A percentile compares a stretch with the other conserved stretches of the same genome.
Conservation (phyloP, 164 flowering plant species). For the Houttuynia cordata region DNA sequence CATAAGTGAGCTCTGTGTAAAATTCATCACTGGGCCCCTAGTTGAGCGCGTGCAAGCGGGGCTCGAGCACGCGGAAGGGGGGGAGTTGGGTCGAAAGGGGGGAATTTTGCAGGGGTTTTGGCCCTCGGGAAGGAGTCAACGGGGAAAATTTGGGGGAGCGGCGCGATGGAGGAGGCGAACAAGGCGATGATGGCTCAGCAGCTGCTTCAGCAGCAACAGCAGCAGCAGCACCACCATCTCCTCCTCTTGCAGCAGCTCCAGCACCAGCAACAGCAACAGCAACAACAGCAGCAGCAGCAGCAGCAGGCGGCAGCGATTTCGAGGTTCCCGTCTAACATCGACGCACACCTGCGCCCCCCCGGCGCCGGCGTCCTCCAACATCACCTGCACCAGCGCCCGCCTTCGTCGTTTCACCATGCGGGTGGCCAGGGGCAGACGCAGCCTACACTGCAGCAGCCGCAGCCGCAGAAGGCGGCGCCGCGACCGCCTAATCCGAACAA, state of each 20-base stretch:
- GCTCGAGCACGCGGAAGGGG: too few species aligned
- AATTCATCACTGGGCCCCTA: too few species aligned
- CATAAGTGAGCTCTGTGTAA: too few species aligned
- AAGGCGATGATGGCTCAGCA: constrained; percentile 29
- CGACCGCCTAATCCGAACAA: constrained; percentile 30
- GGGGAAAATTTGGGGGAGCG: constrained; percentile 3
- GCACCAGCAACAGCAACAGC: constrained; percentile 22
- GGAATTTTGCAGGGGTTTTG: too few species aligned
- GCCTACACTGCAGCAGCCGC: constrained; percentile 8
- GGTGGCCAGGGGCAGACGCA: constrained; percentile 11
- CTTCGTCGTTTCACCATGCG: constrained; percentile 2
- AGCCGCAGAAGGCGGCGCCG: constrained; percentile 8
- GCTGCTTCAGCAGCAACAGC: constrained; percentile 21
- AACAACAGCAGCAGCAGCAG: constrained; percentile 34
- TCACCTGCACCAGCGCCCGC: constrained; percentile 19
- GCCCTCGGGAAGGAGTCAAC: too few species aligned
- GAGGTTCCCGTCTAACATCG: constrained; percentile 89
- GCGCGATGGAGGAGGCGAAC: constrained; percentile 38
- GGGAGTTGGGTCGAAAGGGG: too few species aligned
- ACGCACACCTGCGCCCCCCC: constrained; percentile 72
- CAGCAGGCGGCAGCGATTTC: constrained; percentile 41
- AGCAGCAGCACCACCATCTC: constrained; percentile 15
- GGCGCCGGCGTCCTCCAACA: constrained; percentile 33
- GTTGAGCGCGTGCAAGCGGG: too few species aligned
- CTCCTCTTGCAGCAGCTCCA: constrained; percentile 20